Conservation (phyloP, 768 basidiomycete genomes). For the Mycena sanguinolenta region DNA sequence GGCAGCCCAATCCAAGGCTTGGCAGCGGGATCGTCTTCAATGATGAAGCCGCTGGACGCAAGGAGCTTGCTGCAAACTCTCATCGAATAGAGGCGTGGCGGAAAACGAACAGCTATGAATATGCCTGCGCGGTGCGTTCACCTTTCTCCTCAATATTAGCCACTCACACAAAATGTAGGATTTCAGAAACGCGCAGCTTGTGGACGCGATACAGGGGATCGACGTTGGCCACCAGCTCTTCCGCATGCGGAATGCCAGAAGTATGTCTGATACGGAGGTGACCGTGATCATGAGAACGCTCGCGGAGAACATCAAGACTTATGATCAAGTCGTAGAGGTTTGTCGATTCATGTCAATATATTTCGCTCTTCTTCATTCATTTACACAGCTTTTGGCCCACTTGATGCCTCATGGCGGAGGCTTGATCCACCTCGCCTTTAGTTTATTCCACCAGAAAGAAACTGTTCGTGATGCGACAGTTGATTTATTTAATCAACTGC, state of each 20-base stretch:
- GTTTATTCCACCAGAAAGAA: constrained; percentile 90
- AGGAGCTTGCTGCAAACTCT: constrained; percentile 82
- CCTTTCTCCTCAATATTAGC: constrained; percentile 11
- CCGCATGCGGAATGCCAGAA: constrained; percentile 81
- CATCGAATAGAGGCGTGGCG: constrained; percentile 96
- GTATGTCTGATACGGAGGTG: constrained; percentile 79
- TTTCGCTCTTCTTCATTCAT: neutral
- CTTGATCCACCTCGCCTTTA: constrained; percentile 87
- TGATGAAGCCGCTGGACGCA: constrained; percentile 75
- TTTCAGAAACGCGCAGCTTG: constrained; percentile 66
- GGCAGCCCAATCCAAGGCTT: constrained; percentile 62
- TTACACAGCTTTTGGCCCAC: constrained; percentile 79
- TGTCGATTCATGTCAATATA: constrained; percentile 28
- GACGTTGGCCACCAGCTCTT: constrained; percentile 91
- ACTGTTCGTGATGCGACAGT: constrained; percentile 83
- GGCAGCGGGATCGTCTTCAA: constrained; percentile 87
- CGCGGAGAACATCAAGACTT: constrained; percentile 77
- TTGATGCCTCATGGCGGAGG: constrained; percentile 85
- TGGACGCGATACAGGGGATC: constrained; percentile 78
- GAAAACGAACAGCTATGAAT: constrained; percentile 82
- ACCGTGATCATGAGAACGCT: constrained; percentile 82
- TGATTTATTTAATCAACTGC: constrained; percentile 85
- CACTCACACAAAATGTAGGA: constrained; percentile 62
- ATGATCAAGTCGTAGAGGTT: constrained; percentile 94
- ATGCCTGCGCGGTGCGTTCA: constrained; percentile 71